Evolutionary conservation across 208 protist species (phyloP).

Genomic region (Wallacemonas collosoma): DNA sequence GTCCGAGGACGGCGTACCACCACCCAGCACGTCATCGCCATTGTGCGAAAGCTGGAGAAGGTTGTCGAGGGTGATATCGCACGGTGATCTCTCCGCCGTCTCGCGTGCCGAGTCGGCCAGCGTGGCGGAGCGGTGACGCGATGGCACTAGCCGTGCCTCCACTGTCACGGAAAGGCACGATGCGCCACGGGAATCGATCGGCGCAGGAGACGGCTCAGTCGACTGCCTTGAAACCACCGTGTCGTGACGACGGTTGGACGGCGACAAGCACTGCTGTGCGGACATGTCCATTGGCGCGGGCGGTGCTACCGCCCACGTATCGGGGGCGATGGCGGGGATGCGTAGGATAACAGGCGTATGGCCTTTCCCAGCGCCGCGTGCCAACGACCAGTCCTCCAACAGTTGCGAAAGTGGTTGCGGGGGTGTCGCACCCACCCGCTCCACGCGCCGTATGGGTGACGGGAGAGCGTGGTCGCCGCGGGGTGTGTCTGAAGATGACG

Average conservation of each 20-base stretch:
- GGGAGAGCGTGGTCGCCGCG: not conserved
- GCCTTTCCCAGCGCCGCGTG: no score
- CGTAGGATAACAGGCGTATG: not conserved
- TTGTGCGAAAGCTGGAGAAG: not conserved
- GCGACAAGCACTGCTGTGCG: not conserved
- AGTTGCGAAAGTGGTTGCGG: no score
- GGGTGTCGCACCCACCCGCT: not conserved
- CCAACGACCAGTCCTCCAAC: no score
- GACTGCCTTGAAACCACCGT: no score
- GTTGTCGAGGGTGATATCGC: conserved; percentile 1
- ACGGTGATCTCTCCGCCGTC: conserved; percentile 3
- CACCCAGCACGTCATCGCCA: not conserved
- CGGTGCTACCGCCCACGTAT: not conserved
- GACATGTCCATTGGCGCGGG: not conserved
- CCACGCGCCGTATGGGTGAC: not conserved
- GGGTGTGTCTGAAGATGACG: not conserved
- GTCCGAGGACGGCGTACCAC: not conserved
- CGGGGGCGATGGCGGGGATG: not conserved
- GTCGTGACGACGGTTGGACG: no score
- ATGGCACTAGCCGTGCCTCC: not conserved
- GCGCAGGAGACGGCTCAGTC: no score
- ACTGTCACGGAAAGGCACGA: no score
- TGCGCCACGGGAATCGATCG: no score
- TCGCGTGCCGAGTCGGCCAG: conserved; percentile 1
- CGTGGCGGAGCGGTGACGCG: conserved; percentile 2